Conservation (phyloP, 805 yeast genomes). For the Spathaspora passalidarum region DNA sequence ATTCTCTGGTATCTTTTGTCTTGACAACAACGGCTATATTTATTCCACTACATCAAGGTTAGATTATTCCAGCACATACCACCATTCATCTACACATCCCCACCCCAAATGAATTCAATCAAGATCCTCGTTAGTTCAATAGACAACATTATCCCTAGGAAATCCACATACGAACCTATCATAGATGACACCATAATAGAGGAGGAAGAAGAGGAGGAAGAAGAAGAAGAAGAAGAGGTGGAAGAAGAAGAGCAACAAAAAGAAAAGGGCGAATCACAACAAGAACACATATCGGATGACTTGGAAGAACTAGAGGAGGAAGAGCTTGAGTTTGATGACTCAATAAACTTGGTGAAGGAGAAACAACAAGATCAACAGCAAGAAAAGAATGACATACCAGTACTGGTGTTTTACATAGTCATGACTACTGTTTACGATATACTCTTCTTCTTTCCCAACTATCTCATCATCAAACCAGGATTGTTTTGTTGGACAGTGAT, state of each 20-base stretch:
- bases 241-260: slow-evolving; percentile 5
- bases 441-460: slow-evolving; percentile 22
- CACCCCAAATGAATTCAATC: slow-evolving; percentile 31
- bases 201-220: background rate
- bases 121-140: slow-evolving; percentile 31
- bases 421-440: slow-evolving; percentile 3
- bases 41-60: too few relatives aligned
- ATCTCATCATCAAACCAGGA: slow-evolving; percentile 52
- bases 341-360: background rate
- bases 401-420: background rate
- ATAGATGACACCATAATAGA: background rate
- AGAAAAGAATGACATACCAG: background rate
- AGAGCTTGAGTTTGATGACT: background rate
- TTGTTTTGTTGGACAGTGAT: slow-evolving; percentile 47
- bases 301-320: slow-evolving; percentile 2
- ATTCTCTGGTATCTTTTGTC: background rate
- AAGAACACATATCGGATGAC: background rate
- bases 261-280: background rate
- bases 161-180: background rate
- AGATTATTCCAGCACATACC: background rate
- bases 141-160: slow-evolving; percentile 22
- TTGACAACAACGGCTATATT: background rate
- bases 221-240: slow-evolving; percentile 4
- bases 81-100: background rate
- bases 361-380: background rate